Evolutionary conservation across 306 rosid genomes (phyloP).

Genomic region (Citrullus mucosospermus): DNA sequence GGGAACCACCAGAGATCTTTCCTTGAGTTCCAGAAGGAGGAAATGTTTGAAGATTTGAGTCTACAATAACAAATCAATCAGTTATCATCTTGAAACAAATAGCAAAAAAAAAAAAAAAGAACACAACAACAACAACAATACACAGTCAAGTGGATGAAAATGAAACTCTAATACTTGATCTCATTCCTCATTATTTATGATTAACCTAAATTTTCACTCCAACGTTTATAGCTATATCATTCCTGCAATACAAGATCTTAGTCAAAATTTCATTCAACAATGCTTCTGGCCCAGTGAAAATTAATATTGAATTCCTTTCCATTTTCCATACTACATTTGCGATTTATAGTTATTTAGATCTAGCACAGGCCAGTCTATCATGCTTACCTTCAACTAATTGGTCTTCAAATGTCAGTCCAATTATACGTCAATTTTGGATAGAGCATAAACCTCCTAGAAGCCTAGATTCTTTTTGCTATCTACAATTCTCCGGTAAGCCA

Average conservation of each 20-base stretch:
- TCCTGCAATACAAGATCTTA: background rate
- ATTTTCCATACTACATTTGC: background rate
- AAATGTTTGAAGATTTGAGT: constrained; percentile 81
- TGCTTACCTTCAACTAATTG: background rate
- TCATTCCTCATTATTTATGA: background rate
- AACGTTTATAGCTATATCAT: background rate
- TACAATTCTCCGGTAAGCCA: background rate
- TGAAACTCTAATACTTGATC: background rate
- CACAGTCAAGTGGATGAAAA: background rate
- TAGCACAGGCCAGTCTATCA: background rate
- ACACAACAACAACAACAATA: background rate
- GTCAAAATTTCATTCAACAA: background rate
- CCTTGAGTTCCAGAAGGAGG: constrained; percentile 81
- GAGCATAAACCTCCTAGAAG: background rate
- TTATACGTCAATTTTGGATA: background rate
- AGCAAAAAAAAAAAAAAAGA: background rate
- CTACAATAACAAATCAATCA: constrained; percentile 23
- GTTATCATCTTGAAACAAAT: background rate
- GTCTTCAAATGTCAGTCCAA: background rate
- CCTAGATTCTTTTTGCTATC: background rate
- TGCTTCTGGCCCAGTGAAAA: background rate
- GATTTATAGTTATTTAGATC: background rate
- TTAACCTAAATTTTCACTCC: background rate
- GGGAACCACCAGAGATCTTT: constrained; percentile 58
- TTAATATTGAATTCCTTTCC: background rate